Evolutionary conservation across 495 filamentous ascomycete species (phyloP), one percentile per base, ranked within the genome.

Genomic region (Letharia columbiana): DNA sequence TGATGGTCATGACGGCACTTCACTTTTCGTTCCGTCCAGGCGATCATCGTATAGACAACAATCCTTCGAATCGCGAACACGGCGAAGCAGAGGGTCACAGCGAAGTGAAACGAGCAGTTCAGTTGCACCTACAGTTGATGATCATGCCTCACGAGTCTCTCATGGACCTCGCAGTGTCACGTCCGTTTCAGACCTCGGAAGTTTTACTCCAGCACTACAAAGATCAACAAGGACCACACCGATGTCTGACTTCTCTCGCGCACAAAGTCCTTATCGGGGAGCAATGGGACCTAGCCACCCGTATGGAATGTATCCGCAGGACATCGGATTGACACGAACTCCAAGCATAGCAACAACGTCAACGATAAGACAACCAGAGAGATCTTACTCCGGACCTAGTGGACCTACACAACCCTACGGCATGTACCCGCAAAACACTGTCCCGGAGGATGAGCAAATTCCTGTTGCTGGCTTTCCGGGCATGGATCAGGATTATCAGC

Each of bases 391-490:
- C 31, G 86, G 86, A 17, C 80, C 85, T 3, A 80, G 76, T 44
- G 86, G 86, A n/a, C 91, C 90, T n/a, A 88, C 89, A 52, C 91
- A 94, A 70, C 91, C 92, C 0, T 96, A 96, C 73, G 84, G 83
- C 49, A 87, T 94, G 86, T 96, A 95, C 71, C 77, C 87, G 4
- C 92, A 95, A 66, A 88, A 87, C 70, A 88, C 87, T 28, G 80
- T 85, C 56, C 42, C 79, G 7, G 83, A 86, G 64, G 79, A 81
- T 66, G 76, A 75, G 35, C 73, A 79, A 44, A 73, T 77, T 62
- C 74, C 77, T 33, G 66, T 77, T 11, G 63, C 72, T 42, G 91
- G 91, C 7, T 96, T 95, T 71, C 85, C 85, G 31, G 88, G 89
- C 3, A 76, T 84, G 41, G 78, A 76, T 37, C 80, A 81, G 64